phyloP scores from a whole-genome alignment of 768 basidiomycete species.

The Kwoniella sp. region DNA sequence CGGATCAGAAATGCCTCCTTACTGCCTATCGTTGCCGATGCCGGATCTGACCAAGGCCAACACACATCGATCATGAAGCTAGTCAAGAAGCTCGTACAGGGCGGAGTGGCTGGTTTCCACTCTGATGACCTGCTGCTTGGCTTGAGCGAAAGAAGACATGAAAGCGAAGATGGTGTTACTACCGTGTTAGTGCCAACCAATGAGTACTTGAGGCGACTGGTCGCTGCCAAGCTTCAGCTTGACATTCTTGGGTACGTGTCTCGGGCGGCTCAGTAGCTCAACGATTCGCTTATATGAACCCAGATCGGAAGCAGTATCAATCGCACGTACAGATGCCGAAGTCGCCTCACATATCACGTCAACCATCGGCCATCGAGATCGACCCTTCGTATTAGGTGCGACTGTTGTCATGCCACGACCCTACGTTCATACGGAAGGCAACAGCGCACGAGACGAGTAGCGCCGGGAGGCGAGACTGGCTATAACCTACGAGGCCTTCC shows the following conservation, averaged over 20 bases:
- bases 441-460: slow-evolving; percentile 64
- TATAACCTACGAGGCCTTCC: slow-evolving; percentile 24
- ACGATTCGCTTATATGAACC: not conserved
- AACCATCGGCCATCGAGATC: slow-evolving; percentile 75
- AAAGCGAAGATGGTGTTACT: slow-evolving; percentile 78
- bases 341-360: slow-evolving; percentile 77
- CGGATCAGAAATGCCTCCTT: not conserved
- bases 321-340: slow-evolving; percentile 89
- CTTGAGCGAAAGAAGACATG: slow-evolving; percentile 79
- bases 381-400: slow-evolving; percentile 55
- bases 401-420: slow-evolving; percentile 50
- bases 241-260: slow-evolving; percentile 81
- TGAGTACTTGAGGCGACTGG: slow-evolving; percentile 76
- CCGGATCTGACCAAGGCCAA: slow-evolving; percentile 90
- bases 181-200: slow-evolving; percentile 90
- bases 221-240: slow-evolving; percentile 81
- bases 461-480: slow-evolving; percentile 52
- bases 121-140: slow-evolving; percentile 74
- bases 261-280: slow-evolving; percentile 53
- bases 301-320: slow-evolving; percentile 55
- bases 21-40: slow-evolving; percentile 89
- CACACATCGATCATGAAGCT: slow-evolving; percentile 93
- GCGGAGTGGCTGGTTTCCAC: slow-evolving; percentile 86
- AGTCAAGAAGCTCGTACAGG: slow-evolving; percentile 89
- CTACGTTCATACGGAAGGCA: slow-evolving; percentile 59